Evolutionary conservation across 2,329 filamentous ascomycete species (phyloP), one percentile per base, ranked within the genome.

Genomic region (Nemania serpens): DNA sequence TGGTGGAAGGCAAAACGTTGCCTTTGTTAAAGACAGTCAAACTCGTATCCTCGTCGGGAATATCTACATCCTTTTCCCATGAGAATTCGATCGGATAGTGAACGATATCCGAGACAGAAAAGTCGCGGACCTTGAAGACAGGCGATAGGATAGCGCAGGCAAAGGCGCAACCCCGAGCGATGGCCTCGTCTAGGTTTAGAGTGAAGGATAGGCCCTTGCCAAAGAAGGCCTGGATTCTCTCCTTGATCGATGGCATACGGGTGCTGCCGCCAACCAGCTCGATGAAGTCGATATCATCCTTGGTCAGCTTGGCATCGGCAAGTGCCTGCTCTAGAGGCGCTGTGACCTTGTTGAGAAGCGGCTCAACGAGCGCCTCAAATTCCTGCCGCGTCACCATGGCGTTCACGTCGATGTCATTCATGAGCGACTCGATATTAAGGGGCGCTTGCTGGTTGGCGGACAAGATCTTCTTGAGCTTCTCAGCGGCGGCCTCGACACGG

Each of bases 21-120:
- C 94, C 94, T 78, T 90, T 93, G 86, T 95, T 96, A 81, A 99
- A 99, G 73, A 99, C 95, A 37, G 91, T 97, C 70, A 99, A 83
- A 81, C 89, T 96, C 58, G 95, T 98, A 77, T 98, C 95, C 83
- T 99, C 95, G 71, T 99, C 95, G 25, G 95, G 95, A 70, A 99
- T 99, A 73, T 99, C 95, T 62, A 93, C 88, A 25, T 94, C 96
- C 84, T 98, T 96, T 83, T 99, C 95, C 95, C 95, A 99, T 55
- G 89, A 91, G 78, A 99, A 99, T 76, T 99, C 94, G 76, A 99
- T 96, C 50, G 95, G 95, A 82, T 98, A 99, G 82, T 89, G 92
- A 79, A 97, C 91, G 72, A 98, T 94, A 78, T 99, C 95, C 84
- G 98, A 93, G 63, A 98, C 90, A 69, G 93, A 88, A 79, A 99